Evolutionary conservation across 2,329 filamentous ascomycete species (phyloP).

Genomic region (Fusarium domesticum): DNA sequence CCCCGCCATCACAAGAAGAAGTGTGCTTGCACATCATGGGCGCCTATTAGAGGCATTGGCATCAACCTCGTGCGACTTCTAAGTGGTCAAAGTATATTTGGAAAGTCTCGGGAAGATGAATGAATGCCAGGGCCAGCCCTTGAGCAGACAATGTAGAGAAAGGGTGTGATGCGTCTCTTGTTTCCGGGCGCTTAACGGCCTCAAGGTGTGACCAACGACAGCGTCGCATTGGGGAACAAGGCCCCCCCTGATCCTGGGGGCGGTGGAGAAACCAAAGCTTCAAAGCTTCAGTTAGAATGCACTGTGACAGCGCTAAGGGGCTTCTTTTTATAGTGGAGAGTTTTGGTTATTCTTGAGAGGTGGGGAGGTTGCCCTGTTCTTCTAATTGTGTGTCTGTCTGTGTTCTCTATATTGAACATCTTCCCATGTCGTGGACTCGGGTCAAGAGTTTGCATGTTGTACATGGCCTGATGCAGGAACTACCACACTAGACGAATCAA

Average conservation of each 20-base stretch:
- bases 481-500: no score
- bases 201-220: slow-evolving; percentile 20
- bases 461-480: no score
- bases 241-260: slow-evolving; percentile 5
- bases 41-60: slow-evolving; percentile 26
- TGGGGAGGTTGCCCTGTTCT: no score
- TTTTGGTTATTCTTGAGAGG: background rate
- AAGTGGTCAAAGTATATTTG: slow-evolving; percentile 31
- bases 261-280: no score
- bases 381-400: no score
- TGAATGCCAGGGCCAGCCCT: slow-evolving; percentile 16
- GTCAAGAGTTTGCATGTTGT: no score
- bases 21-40: slow-evolving; percentile 16
- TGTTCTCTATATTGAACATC: no score
- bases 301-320: slow-evolving; percentile 29
- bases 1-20: background rate
- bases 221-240: no score
- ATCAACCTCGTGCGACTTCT: slow-evolving; percentile 11
- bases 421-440: no score
- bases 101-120: slow-evolving; percentile 12
- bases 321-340: slow-evolving; percentile 1
- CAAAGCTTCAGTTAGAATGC: slow-evolving; percentile 16
- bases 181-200: slow-evolving; percentile 26
- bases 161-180: no score
- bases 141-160: slow-evolving; percentile 6